These are phyloP conservation scores for Panicum miliaceum DNA, from an alignment of 176 grass and related monocot species.

Conservation along the genomic window DNA sequence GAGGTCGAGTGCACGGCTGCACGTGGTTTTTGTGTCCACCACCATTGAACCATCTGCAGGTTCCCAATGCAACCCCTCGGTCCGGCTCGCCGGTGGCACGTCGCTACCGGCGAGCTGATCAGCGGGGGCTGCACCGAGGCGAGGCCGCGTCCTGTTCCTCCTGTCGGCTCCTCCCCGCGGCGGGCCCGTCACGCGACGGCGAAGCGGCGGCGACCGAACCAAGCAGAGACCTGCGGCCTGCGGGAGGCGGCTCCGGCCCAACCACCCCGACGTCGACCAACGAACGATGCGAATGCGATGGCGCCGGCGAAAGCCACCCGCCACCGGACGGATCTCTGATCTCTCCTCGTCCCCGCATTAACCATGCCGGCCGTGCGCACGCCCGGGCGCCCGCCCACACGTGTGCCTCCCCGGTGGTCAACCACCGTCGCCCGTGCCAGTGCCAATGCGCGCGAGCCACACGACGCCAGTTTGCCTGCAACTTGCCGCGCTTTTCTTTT, in stretches of 20 bases:
- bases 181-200: background rate
- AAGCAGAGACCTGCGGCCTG: background rate
- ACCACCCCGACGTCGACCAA: slow-evolving; percentile 34
- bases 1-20: too few species aligned
- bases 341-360: background rate
- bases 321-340: background rate
- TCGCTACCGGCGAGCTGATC: too few species aligned
- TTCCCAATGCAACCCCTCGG: too few species aligned
- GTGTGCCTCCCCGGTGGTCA: slow-evolving; percentile 25
- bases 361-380: background rate
- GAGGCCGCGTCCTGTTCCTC: background rate
- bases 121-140: background rate
- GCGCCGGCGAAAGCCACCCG: slow-evolving; percentile 13
- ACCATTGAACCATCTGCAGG: too few species aligned
- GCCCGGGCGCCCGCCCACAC: background rate
- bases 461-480: background rate
- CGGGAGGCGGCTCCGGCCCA: background rate
- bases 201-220: background rate
- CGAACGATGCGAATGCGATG: slow-evolving; percentile 29
- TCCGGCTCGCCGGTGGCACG: too few species aligned
- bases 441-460: slow-evolving; percentile 6
- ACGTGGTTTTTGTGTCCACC: too few species aligned
- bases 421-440: background rate
- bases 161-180: background rate
- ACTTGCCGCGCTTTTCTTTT: background rate